Conservation (phyloP, 1,284 basidiomycete species). For the Naganishia sp. region DNA sequence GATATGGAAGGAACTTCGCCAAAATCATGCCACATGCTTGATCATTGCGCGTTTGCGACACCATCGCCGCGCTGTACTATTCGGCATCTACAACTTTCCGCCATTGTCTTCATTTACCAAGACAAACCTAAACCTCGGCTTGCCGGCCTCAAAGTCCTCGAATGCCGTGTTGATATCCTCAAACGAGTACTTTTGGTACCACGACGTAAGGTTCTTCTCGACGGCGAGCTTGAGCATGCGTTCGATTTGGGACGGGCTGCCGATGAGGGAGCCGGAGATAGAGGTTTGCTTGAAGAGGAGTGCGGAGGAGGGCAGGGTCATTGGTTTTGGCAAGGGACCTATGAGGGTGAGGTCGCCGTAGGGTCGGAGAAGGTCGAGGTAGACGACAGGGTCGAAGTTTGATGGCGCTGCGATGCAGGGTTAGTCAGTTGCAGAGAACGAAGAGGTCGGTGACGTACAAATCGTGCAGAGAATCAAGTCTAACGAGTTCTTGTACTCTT, state of each 20-base stretch:
- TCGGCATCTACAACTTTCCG: constrained; percentile 41
- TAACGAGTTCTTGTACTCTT: constrained; percentile 49
- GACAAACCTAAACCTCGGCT: constrained; percentile 56
- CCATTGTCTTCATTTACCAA: constrained; percentile 53
- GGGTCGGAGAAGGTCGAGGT: constrained; percentile 53
- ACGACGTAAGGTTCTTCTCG: constrained; percentile 48
- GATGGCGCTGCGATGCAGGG: constrained; percentile 33
- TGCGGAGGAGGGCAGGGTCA: constrained; percentile 34
- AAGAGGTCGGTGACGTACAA: constrained; percentile 38
- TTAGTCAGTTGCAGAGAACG: constrained; percentile 35
- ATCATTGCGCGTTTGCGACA: too few species aligned
- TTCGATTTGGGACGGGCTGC: constrained; percentile 50
- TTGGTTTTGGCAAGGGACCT: constrained; percentile 48
- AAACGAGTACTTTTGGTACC: constrained; percentile 56
- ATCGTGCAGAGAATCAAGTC: constrained; percentile 57
- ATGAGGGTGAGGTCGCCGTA: constrained; percentile 53
- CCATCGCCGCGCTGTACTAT: not conserved
- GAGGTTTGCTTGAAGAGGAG: constrained; percentile 30
- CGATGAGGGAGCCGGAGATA: constrained; percentile 52
- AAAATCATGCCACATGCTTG: too few species aligned
- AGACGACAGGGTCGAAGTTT: constrained; percentile 51
- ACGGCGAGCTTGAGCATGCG: constrained; percentile 53
- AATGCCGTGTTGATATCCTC: constrained; percentile 56
- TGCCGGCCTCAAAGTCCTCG: constrained; percentile 54
- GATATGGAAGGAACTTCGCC: too few species aligned